Evolutionary conservation across 2,329 filamentous ascomycete species (phyloP), one percentile per base, ranked within the genome.

Genomic region (Sporothrix inflata): DNA sequence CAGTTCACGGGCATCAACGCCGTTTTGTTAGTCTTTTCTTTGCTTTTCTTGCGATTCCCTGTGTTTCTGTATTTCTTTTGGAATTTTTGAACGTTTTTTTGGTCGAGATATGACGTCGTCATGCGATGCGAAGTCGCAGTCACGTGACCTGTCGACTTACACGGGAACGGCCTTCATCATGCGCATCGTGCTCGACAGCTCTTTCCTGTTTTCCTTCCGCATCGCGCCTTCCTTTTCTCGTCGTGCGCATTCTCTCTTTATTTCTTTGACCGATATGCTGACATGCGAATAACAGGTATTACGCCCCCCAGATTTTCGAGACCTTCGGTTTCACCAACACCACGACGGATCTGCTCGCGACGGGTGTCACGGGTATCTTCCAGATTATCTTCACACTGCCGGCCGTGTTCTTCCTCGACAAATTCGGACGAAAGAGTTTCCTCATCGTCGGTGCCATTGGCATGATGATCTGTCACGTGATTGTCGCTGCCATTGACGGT

Each of bases 381-480:
- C 76, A 84, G 71, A 78, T 83, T 34, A 45, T 78, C 3, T 78
- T 76, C 11, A 80, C 82, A 1, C n/a, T 74, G 0, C 76, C 70
- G 2, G 87, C 90, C 0, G 89, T 92, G 1, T 81, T 91, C 1
- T 91, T 86, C 78, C 87, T 92, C 71, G 90, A 92, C 77, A 85
- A 86, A 27, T 72, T 74, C 45, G 80, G 73, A 45, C 76, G 72
- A 70, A 76, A 71, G 45, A 74, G 63, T 30, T 75, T 72, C 51
- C 76, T 75, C 16, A 67, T 81, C 5, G 73, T 77, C 57, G 76
- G 77, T 4, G 75, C 74, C 4, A 63, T 77, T 27, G 75, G 76
- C 42, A 97, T 97, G 93, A 84, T 94, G 49, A 80, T 94, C 78
- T 94, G 91, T 84, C 91, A 97, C 82, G 94, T 95, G 86, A 85